Base-by-base conservation (phyloP, 495 filamentous ascomycete genomes). In the Halenospora varia region DNA sequence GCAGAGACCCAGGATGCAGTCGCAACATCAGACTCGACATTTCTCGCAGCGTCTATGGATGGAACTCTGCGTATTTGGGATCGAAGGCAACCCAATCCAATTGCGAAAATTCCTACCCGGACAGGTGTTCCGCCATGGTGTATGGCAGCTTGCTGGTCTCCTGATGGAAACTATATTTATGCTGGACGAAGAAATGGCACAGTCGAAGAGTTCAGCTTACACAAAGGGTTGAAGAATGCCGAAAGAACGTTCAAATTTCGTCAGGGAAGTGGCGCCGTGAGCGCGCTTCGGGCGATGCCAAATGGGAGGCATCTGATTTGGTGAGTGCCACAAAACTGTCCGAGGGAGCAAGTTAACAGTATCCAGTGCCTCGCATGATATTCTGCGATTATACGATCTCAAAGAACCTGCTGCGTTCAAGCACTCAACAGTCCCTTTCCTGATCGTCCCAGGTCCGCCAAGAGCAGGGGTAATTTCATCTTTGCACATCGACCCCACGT, bases 91-190 rank as follows among this genome's bases (percentile, higher is more conserved):
- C 82, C 79, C 11, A 80, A 85, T 53, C 87, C 95, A 2, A 75
- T 97, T 11, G 90, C 95, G 25, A 81, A 84, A 35, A 90, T 97
- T 49, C 76, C 75, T 15, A 87, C 88, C 51, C 75, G 79, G 10
- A 77, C 74, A 20, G 87, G 88, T 51, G 85, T 87, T 6, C 92
- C 95, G 2, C 94, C 92, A 9, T 98, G 95, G 95, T 97, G 92
- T 70, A 97, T 96, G 87, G 90, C 87, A 59, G 91, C 90, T n/a
- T 95, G 90, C 72, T 98, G 95, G 94, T 92, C 87, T 58, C 92
- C 92, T 1, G 88, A 96, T 71, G 94, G 94, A 23, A 97, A 98
- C 70, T 92, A 81, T 71, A 91, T 98, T 55, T 98, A 96, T 71
- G 91, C 88, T 15, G 94, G 94, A 3, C 82, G 94, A 39, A 80